Evolutionary conservation across 140 eudicot species (phyloP).

Genomic region (Flaveria floridana): DNA sequence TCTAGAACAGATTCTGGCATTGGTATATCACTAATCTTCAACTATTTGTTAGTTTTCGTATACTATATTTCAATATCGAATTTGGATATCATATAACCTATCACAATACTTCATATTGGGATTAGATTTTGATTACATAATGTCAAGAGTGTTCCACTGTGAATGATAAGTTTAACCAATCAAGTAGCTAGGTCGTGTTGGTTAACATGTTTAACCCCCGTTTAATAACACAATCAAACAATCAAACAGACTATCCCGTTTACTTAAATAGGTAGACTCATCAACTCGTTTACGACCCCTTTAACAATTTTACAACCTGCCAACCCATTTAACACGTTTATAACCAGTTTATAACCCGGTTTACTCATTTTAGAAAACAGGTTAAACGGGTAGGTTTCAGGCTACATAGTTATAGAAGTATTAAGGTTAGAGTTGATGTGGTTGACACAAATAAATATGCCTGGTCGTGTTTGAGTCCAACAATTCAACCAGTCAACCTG

Average conservation of each 20-base stretch:
- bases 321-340: background rate
- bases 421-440: background rate
- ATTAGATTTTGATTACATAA: background rate
- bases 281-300: background rate
- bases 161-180: too few relatives aligned
- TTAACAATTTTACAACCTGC: background rate
- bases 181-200: too few relatives aligned
- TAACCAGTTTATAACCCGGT: too few relatives aligned
- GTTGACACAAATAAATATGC: background rate
- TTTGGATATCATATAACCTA: background rate
- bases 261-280: background rate
- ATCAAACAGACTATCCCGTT: background rate
- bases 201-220: too few relatives aligned
- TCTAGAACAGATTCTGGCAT: conserved; percentile 36
- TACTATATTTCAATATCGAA: background rate
- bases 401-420: background rate
- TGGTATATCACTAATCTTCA: conserved; percentile 21
- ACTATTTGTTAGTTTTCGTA: background rate
- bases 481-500: background rate
- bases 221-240: too few relatives aligned
- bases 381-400: background rate
- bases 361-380: too few relatives aligned
- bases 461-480: background rate
- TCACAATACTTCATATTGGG: background rate
- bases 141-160: background rate